phyloP scores from a whole-genome alignment of 345 rosid species.

The Balakata baccata region DNA sequence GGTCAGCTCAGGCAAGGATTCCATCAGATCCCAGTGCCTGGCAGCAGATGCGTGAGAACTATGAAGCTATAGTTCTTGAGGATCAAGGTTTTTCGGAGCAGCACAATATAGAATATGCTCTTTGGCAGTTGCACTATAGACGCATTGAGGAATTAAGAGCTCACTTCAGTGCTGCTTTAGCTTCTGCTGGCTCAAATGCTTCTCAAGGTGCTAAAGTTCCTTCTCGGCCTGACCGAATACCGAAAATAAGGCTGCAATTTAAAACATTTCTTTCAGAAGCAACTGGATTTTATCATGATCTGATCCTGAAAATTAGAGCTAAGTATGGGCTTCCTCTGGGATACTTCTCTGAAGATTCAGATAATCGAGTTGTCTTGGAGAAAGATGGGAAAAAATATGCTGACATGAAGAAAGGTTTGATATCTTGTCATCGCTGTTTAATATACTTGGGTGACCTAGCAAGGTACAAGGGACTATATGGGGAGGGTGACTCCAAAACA shows the following conservation, averaged over 20 bases:
- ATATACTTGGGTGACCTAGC: slow-evolving; percentile 98
- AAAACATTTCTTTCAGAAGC: slow-evolving; percentile 93
- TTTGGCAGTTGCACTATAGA: slow-evolving; percentile 93
- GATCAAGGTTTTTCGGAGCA: slow-evolving; percentile 90
- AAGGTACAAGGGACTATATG: slow-evolving; percentile 87
- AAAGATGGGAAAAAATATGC: slow-evolving; percentile 72
- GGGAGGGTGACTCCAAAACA: slow-evolving; percentile 74
- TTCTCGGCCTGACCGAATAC: slow-evolving; percentile 50
- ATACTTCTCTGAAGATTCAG: slow-evolving; percentile 73
- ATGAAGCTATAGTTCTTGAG: slow-evolving; percentile 87
- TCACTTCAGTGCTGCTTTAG: slow-evolving; percentile 56
- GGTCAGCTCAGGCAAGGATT: slow-evolving; percentile 68
- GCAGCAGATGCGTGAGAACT: slow-evolving; percentile 97
- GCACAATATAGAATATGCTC: slow-evolving; percentile 64
- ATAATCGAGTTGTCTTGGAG: slow-evolving; percentile 48
- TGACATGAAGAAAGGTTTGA: slow-evolving; percentile 69
- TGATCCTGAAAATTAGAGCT: slow-evolving; percentile 71
- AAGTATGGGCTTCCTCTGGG: slow-evolving; percentile 95
- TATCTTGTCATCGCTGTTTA: slow-evolving; percentile 98
- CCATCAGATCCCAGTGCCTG: slow-evolving; percentile 81
- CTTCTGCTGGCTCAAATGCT: slow-evolving; percentile 40
- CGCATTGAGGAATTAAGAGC: slow-evolving; percentile 78
- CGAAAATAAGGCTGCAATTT: slow-evolving; percentile 72
- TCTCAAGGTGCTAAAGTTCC: slow-evolving; percentile 56
- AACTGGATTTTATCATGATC: slow-evolving; percentile 91